Evolutionary conservation across 2,329 filamentous ascomycete genomes (phyloP), one percentile per base, ranked within the genome.

Genomic region (Huntiella savannae): DNA sequence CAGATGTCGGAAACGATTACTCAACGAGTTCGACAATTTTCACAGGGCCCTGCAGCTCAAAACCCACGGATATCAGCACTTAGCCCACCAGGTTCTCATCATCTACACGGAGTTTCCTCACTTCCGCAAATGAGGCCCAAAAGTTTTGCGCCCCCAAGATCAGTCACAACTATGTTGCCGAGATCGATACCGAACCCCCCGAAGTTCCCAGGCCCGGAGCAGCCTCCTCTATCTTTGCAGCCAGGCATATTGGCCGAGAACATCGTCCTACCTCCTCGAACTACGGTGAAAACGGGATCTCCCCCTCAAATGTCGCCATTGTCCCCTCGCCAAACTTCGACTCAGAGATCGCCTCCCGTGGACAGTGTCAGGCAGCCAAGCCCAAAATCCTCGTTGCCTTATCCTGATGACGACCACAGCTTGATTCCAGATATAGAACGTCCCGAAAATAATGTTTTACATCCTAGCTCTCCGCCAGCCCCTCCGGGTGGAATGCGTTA

Each of bases 401-500:
- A 49, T 19, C 48, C 48, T 5, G 48, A 46, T 13, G 48, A 49
- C 28, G 44, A 44, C 13, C 17, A 41, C 11, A 33, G 15, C 8
- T 40, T 22, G 7, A 48, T 37, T 8, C 22, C 33, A n/a, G 43
- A 45, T 13, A 33, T 45, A 28, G n/a, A 16, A 4, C 38, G 16
- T 5, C 15, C 38, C 12, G 38, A 11, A 16, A 22, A 40, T 40
- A 12, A 16, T 16, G 22, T 7, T 40, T 6, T 11, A 40, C 11
- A 28, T 10, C 7, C 22, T 28, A 8, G 22, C 8, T 28, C 22
- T 28, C 8, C 22, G 12, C n/a, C 33, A 16, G 33, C 15, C 8
- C 8, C 22, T 19, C 8, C 22, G 7, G 2, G 3, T 10, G 22
- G 22, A 28, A 28, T 28, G 22, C 6, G 4, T 10, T 4, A 28